Evolutionary conservation across 164 flowering plant genomes (phyloP), one percentile per base, ranked within the genome.

Genomic region (Magnolia kwangsiensis): DNA sequence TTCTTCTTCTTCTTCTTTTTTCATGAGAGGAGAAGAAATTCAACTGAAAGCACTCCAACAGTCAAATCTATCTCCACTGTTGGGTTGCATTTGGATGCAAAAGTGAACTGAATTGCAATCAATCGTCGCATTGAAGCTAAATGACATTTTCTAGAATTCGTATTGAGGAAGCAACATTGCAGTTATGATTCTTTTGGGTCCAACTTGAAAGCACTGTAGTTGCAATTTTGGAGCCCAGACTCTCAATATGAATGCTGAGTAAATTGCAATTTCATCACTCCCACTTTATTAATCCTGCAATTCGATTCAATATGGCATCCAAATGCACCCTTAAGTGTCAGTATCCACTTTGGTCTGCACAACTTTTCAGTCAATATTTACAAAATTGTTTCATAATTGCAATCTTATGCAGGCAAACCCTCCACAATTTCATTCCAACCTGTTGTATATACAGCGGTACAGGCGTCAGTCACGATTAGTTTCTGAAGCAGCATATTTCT

Each of bases 351-450:
- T 70, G 3, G 16, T 68, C 71, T 21, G 69, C 69, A 4, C 19
- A 3, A 13, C 51, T 70, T 3, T 73, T 61, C 51, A 31, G 8
- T 9, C 1, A 10, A 24, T 37, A 7, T 71, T 73, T 71, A 63
- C 50, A 16, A 69, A 29, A 13, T 78, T 59, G 19, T 21, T 67
- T 71, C 37, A 31, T 21, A 66, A 63, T 69, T 73, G 69, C 19
- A 61, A 50, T 55, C 1, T 65, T 67, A 19, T 85, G 87, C 88
- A 95, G 98, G 99, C 99, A 75, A 95, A 93, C 80, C 98, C 99
- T 74, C 97, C 99, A 51, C 99, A 93, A 72, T 86, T 95, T 81
- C 98, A 93, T 84, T 95, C 97, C 37, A 95, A 95, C 84, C 80
- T 95, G 76, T 73, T 89, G 79, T 95, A 92, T 72, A 91, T 95